Percentiles rank a stretch among this genome's conserved stretches.
These are phyloP conservation scores for Candida incommunis DNA, from an alignment of 805 yeast species.

Conservation along the genomic window DNA sequence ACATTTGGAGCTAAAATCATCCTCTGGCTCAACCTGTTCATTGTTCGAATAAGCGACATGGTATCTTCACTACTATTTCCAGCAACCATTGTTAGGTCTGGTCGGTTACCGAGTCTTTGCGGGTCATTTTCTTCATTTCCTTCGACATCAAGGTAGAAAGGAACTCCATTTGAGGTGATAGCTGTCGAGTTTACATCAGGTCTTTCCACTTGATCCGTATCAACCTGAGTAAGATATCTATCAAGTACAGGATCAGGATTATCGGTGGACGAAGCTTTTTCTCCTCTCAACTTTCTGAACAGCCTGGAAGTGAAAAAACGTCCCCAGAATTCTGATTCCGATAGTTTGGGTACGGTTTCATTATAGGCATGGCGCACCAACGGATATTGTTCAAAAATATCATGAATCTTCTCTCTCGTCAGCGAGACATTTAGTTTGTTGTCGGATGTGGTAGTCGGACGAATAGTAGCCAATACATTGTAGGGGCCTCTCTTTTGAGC, in stretches of 20 bases:
- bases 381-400: constrained; percentile 86
- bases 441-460: constrained; percentile 85
- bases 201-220: constrained; percentile 36
- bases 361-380: constrained; percentile 77
- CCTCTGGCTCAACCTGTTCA: constrained; percentile 76
- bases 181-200: constrained; percentile 8
- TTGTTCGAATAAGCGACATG: constrained; percentile 64
- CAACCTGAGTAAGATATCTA: constrained; percentile 61
- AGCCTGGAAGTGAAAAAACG: constrained; percentile 83
- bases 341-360: constrained; percentile 79
- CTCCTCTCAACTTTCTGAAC: constrained; percentile 81
- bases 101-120: constrained; percentile 58
- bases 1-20: constrained; percentile 41
- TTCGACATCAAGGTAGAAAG: constrained; percentile 59
- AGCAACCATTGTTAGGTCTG: constrained; percentile 76
- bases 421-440: constrained; percentile 88
- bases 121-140: constrained; percentile 78
- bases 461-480: constrained; percentile 84
- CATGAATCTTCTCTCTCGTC: constrained; percentile 79
- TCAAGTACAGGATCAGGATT: constrained; percentile 79
- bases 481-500: constrained; percentile 87
- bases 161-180: constrained; percentile 26
- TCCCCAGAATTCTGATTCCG: constrained; percentile 93
- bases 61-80: constrained; percentile 51
- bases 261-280: constrained; percentile 57